Evolutionary conservation across 306 rosid species (phyloP), one percentile per base, ranked within the genome.

Genomic region (Castanea crenata): DNA sequence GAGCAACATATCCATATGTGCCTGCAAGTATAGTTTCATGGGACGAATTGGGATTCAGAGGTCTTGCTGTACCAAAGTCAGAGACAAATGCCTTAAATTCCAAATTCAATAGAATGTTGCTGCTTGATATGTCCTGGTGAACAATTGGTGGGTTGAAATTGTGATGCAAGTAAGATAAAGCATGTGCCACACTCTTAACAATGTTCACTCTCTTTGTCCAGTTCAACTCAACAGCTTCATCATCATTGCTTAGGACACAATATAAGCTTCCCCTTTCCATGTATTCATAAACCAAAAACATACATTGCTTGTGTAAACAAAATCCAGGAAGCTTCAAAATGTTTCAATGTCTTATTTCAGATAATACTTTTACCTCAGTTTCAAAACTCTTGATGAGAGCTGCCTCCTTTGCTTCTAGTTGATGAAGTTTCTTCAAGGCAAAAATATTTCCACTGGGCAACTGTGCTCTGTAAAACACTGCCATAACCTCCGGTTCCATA

Each of bases 161-260:
- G 71, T 81, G 73, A 76, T 81, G 76, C 84, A 71, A 51, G 35
- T 81, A 71, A 7, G 61, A 32, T n/a, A 76, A 25, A 49, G 80
- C 74, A 38, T 38, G 10, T 34, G 81, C 69, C 4, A 38, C 54
- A 6, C 68, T 80, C 23, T 54, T 52, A 31, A 81, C 52, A n/a
- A 81, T 55, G 27, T 54, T 61, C 4, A 76, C 69, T 56, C 77
- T 81, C 12, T 70, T 70, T 49, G 69, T 59, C 77, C 74, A 76
- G n/a, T 52, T 32, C 10, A 81, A n/a, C 21, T 76, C 80, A 14
- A 49, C 0, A 76, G 74, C 84, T 76, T 81, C 80, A 4, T 19
- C 51, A 19, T 59, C 74, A 18, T 10, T 27, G 16, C 12, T 35
- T 38, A 76, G 27, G 59, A 13, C 44, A 61, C 14, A 81, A n/a